Base-by-base conservation (phyloP, 495 filamentous ascomycete species). In the Penicillium soppii region DNA sequence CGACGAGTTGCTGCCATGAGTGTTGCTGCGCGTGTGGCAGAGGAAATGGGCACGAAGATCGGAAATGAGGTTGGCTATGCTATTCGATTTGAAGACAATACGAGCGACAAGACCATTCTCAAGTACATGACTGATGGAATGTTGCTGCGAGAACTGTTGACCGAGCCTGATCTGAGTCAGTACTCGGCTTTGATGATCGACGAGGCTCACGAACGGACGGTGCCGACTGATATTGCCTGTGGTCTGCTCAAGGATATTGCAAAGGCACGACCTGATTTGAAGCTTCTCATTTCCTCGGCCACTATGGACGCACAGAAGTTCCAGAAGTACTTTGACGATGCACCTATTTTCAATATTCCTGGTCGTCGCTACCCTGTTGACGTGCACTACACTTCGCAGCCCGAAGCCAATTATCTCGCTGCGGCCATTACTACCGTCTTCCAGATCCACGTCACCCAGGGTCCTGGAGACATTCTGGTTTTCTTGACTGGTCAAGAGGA, bases 61-160 rank as follows among this genome's bases (percentile, higher is more conserved):
- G 94, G 94, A 1, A 90, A 91, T 57, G 90, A 96, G 61, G 92
- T 97, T 26, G 94, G 94, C 27, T 98, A 98, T 66, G 85, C 88
- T 2, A 96, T 98, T 57, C 87, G 94, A 47, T 98, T 97, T 62
- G 94, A 98, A 61, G 91, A 98, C 66, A 83, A 84, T 37, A 97
- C 94, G 1, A 90, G 82, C 59, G 91, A 96, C 54, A 95, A 96
- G 71, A 97, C 94, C 0, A 78, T 92, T 33, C 68, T 98, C 21
- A 96, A 97, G 68, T 98, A 96, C 65, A 95, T 96, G 91, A 98
- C 94, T 2, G 94, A 98, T 65, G 94, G 94, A 53, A 97, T 97
- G 91, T 77, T 97, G 36, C 75, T 97, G 16, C 81, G 92, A 61
- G 92, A 97, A 62, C 86, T 97, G 54, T 80, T 97, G 57, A 91